Conservation (phyloP, 345 rosid species). For the Microthlaspi erraticum region DNA sequence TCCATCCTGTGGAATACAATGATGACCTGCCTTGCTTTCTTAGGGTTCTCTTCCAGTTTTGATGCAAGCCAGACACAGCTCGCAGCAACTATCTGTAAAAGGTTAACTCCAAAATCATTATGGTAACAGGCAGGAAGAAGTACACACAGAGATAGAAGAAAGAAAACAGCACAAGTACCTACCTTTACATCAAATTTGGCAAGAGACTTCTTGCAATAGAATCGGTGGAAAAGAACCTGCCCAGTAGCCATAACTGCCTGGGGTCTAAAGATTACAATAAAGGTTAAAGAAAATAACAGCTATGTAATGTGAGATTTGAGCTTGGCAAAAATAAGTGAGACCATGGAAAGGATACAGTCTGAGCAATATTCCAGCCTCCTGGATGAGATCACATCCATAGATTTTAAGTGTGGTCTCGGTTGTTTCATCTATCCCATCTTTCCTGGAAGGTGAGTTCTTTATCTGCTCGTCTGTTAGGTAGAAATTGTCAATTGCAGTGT, state of each 20-base stretch:
- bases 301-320: not conserved
- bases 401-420: conserved; percentile 78
- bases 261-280: conserved; percentile 54
- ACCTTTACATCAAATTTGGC: conserved; percentile 90
- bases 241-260: conserved; percentile 99
- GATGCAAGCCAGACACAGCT: conserved; percentile 95
- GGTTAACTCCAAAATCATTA: conserved; percentile 13
- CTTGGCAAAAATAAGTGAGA: conserved; percentile 1
- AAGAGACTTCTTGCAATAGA: conserved; percentile 96
- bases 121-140: conserved; percentile 11
- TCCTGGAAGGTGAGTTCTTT: conserved; percentile 73
- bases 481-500: conserved; percentile 92
- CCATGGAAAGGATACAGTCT: conserved; percentile 61
- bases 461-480: conserved; percentile 80
- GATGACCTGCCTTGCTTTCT: conserved; percentile 88
- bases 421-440: conserved; percentile 85
- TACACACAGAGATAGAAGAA: not conserved
- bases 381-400: conserved; percentile 94
- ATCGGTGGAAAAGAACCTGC: conserved; percentile 91
- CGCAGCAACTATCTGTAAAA: conserved; percentile 84
- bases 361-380: conserved; percentile 89
- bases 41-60: conserved; percentile 84
- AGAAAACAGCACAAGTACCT: conserved; percentile 32
- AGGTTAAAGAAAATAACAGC: conserved; percentile 28
- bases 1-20: conserved; percentile 96